These are phyloP conservation scores for Penicillium bialowiezense DNA, from an alignment of 495 filamentous ascomycete species.

Conservation along the genomic window DNA sequence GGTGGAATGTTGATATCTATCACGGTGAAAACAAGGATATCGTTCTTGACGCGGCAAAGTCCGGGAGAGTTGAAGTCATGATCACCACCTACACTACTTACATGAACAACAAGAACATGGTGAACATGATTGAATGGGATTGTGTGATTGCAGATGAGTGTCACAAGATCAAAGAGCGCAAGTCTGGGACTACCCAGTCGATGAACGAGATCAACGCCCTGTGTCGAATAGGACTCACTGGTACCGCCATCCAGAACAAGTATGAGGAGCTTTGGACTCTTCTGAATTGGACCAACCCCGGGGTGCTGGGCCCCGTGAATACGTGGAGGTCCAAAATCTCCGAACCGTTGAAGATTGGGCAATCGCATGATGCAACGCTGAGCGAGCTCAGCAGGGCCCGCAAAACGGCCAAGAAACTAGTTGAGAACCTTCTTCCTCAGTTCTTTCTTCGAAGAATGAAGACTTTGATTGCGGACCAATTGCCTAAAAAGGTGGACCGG, in stretches of 20 bases:
- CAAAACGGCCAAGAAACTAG: slow-evolving; percentile 79
- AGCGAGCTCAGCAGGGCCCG: slow-evolving; percentile 78
- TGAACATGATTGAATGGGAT: slow-evolving; percentile 92
- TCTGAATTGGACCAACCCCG: slow-evolving; percentile 95
- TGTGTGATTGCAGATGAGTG: slow-evolving; percentile 97
- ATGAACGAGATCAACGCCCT: slow-evolving; percentile 93
- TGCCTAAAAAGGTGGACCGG: slow-evolving; percentile 93
- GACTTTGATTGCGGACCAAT: slow-evolving; percentile 83
- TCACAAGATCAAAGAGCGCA: slow-evolving; percentile 81
- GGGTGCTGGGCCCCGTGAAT: slow-evolving; percentile 71
- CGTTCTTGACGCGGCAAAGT: slow-evolving; percentile 68
- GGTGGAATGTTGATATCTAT: slow-evolving; percentile 85
- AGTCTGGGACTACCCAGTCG: slow-evolving; percentile 72
- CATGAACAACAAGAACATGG: slow-evolving; percentile 63
- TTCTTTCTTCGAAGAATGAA: slow-evolving; percentile 96
- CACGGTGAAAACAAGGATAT: slow-evolving; percentile 74
- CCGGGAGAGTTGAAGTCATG: slow-evolving; percentile 79
- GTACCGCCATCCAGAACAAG: slow-evolving; percentile 96
- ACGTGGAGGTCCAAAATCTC: slow-evolving; percentile 79
- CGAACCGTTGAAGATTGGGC: slow-evolving; percentile 77
- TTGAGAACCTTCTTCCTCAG: slow-evolving; percentile 81
- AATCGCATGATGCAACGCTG: slow-evolving; percentile 89
- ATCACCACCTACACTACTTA: slow-evolving; percentile 95
- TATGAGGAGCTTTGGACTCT: slow-evolving; percentile 98
- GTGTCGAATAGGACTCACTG: slow-evolving; percentile 89